phyloP scores from a whole-genome alignment of 768 basidiomycete genomes.

The Amanita pallidorosea region DNA sequence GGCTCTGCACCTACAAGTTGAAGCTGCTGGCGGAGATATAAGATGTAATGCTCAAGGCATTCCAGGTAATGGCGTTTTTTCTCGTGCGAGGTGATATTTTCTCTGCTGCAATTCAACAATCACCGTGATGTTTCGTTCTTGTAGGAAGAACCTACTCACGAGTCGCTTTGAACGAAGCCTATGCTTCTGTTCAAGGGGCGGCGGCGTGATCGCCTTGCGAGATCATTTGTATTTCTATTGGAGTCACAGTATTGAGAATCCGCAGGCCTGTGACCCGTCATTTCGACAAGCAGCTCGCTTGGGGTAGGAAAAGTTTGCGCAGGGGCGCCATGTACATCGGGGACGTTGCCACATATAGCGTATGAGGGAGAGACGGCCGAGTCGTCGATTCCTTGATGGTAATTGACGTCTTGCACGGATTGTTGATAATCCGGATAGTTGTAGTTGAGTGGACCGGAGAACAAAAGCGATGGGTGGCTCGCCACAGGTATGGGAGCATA shows the following conservation, averaged over 20 bases:
- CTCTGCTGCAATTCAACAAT: conserved; percentile 23
- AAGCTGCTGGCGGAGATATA: conserved; percentile 55
- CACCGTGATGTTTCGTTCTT: conserved; percentile 2
- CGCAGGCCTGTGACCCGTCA: conserved; percentile 15
- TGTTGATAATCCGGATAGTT: neutral
- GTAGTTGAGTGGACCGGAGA: conserved; percentile 1
- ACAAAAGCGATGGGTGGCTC: neutral
- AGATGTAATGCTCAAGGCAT: conserved; percentile 61
- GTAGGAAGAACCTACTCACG: conserved; percentile 26
- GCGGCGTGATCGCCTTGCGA: conserved; percentile 5
- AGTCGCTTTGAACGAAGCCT: conserved; percentile 50
- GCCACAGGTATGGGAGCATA: conserved; percentile 2
- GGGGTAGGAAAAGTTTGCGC: conserved; percentile 51
- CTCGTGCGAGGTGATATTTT: conserved; percentile 70
- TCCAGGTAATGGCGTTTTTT: conserved; percentile 69
- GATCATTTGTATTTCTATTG: neutral
- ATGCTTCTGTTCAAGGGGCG: conserved; percentile 40
- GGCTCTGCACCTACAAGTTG: conserved; percentile 37
- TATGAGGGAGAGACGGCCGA: neutral
- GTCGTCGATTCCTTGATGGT: neutral
- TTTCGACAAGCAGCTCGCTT: conserved; percentile 45
- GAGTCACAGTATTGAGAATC: neutral
- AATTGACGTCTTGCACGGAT: neutral
- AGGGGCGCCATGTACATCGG: conserved; percentile 5
- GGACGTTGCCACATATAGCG: neutral